phyloP scores from a whole-genome alignment of 169 alveolate species.

The Fabrea salina region DNA sequence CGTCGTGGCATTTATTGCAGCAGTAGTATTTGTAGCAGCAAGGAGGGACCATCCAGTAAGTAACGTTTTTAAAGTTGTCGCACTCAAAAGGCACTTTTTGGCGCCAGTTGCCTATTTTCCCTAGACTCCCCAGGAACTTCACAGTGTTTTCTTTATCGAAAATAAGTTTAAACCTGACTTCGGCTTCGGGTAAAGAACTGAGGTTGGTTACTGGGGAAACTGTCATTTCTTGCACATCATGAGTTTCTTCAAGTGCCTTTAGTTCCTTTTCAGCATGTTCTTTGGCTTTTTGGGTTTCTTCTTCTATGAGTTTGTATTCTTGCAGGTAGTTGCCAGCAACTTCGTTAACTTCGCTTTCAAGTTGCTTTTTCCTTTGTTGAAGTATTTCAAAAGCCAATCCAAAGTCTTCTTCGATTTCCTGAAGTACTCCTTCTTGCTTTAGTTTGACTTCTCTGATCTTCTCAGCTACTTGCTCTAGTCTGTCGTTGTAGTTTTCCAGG shows the following conservation, averaged over 20 bases:
- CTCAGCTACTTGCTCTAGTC: neutral
- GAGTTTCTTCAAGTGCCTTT: neutral
- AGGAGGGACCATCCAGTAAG: constrained; percentile 30
- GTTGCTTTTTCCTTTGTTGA: neutral
- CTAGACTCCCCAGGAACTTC: neutral
- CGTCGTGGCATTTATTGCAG: constrained; percentile 28
- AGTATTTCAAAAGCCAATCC: neutral
- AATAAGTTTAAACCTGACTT: neutral
- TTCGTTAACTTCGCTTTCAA: neutral
- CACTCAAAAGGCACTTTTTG: constrained; percentile 5
- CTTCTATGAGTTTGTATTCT: neutral
- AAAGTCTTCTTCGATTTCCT: neutral
- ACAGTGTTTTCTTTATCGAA: neutral
- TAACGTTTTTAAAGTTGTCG: neutral
- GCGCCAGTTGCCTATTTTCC: neutral
- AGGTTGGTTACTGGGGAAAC: too few species aligned
- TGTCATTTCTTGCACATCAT: too few species aligned
- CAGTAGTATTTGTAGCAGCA: constrained; percentile 22
- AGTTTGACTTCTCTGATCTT: neutral
- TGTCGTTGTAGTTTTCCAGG: neutral
- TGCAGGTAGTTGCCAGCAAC: neutral
- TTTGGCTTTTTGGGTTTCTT: neutral
- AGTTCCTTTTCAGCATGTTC: neutral
- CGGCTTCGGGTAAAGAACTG: neutral
- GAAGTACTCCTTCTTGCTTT: neutral